phyloP scores from a whole-genome alignment of 2,329 filamentous ascomycete species.

The Knufia fluminis region DNA sequence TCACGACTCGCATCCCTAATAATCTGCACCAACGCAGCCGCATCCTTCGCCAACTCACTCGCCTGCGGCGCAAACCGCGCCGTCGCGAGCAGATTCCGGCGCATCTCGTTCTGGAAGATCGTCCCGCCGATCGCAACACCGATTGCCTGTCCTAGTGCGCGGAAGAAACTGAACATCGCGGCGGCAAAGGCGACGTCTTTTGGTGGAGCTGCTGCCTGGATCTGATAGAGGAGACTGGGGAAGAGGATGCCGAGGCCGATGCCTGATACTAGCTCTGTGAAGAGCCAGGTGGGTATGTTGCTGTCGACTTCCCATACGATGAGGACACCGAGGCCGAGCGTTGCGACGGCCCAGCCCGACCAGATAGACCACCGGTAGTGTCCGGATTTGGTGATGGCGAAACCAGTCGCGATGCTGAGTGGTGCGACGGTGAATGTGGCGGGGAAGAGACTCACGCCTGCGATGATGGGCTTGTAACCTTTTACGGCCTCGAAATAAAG shows the following conservation, averaged over 20 bases:
- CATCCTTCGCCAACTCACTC: constrained; percentile 45
- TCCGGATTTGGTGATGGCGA: constrained; percentile 47
- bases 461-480: constrained; percentile 44
- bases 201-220: constrained; percentile 52
- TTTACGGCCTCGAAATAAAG: constrained; percentile 39
- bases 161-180: constrained; percentile 59
- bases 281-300: constrained; percentile 40
- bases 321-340: constrained; percentile 50
- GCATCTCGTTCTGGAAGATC: constrained; percentile 60
- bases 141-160: constrained; percentile 55
- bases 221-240: constrained; percentile 50
- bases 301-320: constrained; percentile 19
- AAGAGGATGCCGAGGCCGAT: constrained; percentile 61
- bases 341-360: constrained; percentile 52
- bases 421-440: constrained; percentile 56
- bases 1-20: constrained; percentile 45
- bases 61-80: constrained; percentile 42
- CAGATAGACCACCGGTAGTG: constrained; percentile 54
- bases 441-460: constrained; percentile 50
- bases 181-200: constrained; percentile 52
- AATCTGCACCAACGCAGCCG: constrained; percentile 49
- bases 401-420: constrained; percentile 47
- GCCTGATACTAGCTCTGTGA: constrained; percentile 51
- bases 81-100: constrained; percentile 40
- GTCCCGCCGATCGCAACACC: constrained; percentile 60